Percentiles rank a stretch among this genome's conserved stretches.
Conservation (phyloP, 345 rosid species). For the Boechera stricta region DNA sequence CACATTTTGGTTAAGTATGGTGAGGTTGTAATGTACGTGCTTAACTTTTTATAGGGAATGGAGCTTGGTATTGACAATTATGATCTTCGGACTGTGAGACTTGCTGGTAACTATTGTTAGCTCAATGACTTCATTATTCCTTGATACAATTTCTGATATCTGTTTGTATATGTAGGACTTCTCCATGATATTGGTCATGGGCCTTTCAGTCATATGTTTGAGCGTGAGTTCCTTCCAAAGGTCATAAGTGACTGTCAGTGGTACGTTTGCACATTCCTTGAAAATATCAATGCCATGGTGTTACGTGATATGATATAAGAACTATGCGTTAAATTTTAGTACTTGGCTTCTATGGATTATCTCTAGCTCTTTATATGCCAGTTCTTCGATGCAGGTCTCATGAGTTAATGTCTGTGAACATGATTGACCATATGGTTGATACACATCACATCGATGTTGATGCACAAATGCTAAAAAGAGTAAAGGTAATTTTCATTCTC, state of each 20-base stretch:
- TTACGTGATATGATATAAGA: conserved; percentile 16
- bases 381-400: conserved; percentile 65
- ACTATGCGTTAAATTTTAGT: neutral
- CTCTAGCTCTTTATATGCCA: conserved; percentile 26
- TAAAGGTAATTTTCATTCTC: conserved; percentile 59
- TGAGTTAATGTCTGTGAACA: conserved; percentile 78
- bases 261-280: conserved; percentile 49
- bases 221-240: conserved; percentile 82
- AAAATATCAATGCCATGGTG: conserved; percentile 22
- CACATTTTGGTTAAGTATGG: conserved; percentile 16
- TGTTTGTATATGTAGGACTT: conserved; percentile 61
- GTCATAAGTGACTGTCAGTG: conserved; percentile 59
- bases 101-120: conserved; percentile 66
- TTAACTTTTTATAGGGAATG: conserved; percentile 55
- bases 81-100: conserved; percentile 87
- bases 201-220: conserved; percentile 95
- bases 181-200: conserved; percentile 97
- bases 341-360: conserved; percentile 23
- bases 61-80: conserved; percentile 80
- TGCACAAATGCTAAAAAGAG: conserved; percentile 74
- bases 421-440: conserved; percentile 85
- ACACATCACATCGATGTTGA: conserved; percentile 84
- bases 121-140: conserved; percentile 4
- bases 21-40: conserved; percentile 22
- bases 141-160: conserved; percentile 28